phyloP scores from a whole-genome alignment of 2,329 filamentous ascomycete species.

The Parastagonospora nodorum region DNA sequence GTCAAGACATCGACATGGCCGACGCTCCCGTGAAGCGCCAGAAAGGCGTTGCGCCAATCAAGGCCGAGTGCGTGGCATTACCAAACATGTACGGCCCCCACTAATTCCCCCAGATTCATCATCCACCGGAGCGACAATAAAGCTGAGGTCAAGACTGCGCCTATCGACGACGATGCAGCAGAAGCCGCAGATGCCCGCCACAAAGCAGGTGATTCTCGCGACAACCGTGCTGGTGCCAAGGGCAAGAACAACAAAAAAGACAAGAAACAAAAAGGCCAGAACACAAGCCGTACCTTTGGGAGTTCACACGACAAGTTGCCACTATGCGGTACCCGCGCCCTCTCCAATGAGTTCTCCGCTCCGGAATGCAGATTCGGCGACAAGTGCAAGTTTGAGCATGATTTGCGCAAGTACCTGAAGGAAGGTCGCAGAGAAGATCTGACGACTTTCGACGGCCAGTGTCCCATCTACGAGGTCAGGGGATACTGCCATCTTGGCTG shows the following conservation, averaged over 20 bases:
- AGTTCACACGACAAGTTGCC: constrained; percentile 76
- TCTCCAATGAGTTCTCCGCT: constrained; percentile 80
- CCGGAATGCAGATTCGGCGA: constrained; percentile 75
- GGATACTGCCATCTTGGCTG: constrained; percentile 84
- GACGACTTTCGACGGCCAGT: constrained; percentile 74
- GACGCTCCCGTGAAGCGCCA: constrained; percentile 36
- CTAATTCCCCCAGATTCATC: constrained; percentile 40
- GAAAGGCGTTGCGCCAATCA: constrained; percentile 70
- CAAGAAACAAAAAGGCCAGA: constrained; percentile 76
- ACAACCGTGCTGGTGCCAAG: constrained; percentile 41
- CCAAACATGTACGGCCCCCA: constrained; percentile 8
- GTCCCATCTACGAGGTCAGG: constrained; percentile 77
- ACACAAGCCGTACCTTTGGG: constrained; percentile 81
- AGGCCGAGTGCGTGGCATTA: constrained; percentile 64
- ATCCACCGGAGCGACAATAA: constrained; percentile 35
- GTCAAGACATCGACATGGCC: constrained; percentile 39
- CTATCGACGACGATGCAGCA: constrained; percentile 62
- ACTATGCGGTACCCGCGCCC: constrained; percentile 76
- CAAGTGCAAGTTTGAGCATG: constrained; percentile 80
- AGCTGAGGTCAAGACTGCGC: constrained; percentile 27
- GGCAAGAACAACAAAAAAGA: constrained; percentile 61
- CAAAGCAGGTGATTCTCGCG: constrained; percentile 42
- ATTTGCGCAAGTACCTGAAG: constrained; percentile 82
- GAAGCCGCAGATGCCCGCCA: constrained; percentile 58
- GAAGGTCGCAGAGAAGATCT: constrained; percentile 83